Evolutionary conservation across 345 rosid species (phyloP), one percentile per base, ranked within the genome.

Genomic region (Citrus trifoliata): DNA sequence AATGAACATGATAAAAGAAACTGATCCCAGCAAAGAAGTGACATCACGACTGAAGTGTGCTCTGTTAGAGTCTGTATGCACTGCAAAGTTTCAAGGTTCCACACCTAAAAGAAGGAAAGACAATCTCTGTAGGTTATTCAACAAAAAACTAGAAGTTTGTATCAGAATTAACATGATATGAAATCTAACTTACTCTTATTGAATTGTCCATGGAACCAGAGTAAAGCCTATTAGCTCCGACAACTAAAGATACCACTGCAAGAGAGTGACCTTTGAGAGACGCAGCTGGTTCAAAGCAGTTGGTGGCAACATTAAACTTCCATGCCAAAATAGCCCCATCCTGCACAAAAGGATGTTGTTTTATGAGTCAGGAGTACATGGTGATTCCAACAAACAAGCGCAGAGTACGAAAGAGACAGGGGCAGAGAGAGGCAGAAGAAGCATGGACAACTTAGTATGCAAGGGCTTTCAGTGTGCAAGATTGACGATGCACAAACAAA

Each of bases 1-100:
- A 96, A 84, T 55, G 99, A 96, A 70, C 99, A 94, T 66, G 98
- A 96, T 80, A 94, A 83, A 79, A 96, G 98, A 86, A 94, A 96
- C 81, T 94, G 97, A 77, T 96, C 99, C 99, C 98, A 96, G 86
- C 99, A 97, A 75, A 94, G 95, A 79, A 94, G 90, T 59, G 98
- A 97, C 98, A 92, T 97, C 61, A 97, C 98, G 27, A 97, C 97
- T 25, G 91, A 81, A 68, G 91, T 86, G 80, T 97, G 99, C 61
- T 86, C 97, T 0, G 86, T 86, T 73, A 94, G 85, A 3, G 94
- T 90, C 86, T 97, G 98, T 81, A 97, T 74, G 76, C 99, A 94
- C 79, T 94, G 98, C 85, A 97, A 86, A 76, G 82, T 92, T 78
- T 94, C 98, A 42, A 97, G 88, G 82, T 87, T 97, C 98, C 99